phyloP scores from a whole-genome alignment of 768 basidiomycete species.

The Kwoniella heveanensis region DNA sequence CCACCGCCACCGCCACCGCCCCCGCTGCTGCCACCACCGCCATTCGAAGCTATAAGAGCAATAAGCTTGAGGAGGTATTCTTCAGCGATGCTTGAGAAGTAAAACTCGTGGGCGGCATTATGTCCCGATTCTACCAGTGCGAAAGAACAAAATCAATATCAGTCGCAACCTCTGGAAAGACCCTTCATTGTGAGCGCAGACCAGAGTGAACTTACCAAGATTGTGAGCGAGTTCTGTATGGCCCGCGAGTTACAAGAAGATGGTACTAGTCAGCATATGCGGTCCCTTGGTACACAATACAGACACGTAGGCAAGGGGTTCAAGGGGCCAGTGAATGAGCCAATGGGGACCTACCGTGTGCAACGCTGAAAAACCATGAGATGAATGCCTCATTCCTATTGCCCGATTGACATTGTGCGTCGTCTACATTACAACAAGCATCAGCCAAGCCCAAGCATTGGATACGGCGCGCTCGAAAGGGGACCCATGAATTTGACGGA shows the following conservation, averaged over 20 bases:
- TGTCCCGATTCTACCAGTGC: constrained; percentile 59
- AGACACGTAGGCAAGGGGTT: not conserved
- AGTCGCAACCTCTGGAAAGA: too few species aligned
- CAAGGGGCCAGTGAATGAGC: too few species aligned
- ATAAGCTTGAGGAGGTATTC: constrained; percentile 56
- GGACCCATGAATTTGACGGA: too few species aligned
- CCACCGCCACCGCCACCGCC: not conserved
- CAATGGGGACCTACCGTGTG: constrained; percentile 62
- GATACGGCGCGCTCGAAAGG: too few species aligned
- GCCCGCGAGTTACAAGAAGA: not conserved
- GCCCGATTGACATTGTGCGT: constrained; percentile 66
- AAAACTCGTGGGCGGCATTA: constrained; percentile 91
- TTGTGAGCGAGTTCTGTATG: constrained; percentile 39
- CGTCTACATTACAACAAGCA: constrained; percentile 62
- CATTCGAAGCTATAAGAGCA: constrained; percentile 14
- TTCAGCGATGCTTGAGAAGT: constrained; percentile 88
- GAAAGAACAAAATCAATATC: too few species aligned
- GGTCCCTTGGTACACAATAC: too few species aligned
- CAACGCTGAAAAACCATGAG: constrained; percentile 89
- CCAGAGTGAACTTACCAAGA: constrained; percentile 37
- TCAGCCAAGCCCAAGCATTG: not conserved
- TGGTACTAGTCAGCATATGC: constrained; percentile 1
- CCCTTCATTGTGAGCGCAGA: too few species aligned
- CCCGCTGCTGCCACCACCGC: not conserved
- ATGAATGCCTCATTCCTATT: constrained; percentile 68